Evolutionary conservation across 2,329 filamentous ascomycete genomes (phyloP).

Genomic region (Apiospora kogelbergensis): DNA sequence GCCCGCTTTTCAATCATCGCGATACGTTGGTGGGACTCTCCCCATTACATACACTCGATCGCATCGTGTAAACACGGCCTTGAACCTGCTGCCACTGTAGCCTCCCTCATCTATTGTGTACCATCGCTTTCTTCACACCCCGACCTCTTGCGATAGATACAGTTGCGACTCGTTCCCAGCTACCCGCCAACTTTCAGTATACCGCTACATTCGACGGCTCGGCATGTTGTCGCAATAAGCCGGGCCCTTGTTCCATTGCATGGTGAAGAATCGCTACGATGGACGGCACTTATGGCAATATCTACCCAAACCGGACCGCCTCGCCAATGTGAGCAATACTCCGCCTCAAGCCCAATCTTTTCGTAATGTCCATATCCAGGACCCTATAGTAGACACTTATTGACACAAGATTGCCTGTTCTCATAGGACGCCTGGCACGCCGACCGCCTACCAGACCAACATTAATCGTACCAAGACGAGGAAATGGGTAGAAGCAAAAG

Average conservation of each 20-base stretch:
- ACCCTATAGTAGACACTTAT: background rate
- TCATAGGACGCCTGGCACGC: slow-evolving; percentile 21
- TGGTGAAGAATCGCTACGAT: slow-evolving; percentile 18
- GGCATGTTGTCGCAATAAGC: slow-evolving; percentile 4
- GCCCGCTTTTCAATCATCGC: background rate
- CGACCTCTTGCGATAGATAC: background rate
- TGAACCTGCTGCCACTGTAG: background rate
- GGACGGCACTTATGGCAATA: slow-evolving; percentile 27
- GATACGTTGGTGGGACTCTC: background rate
- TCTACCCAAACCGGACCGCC: slow-evolving; percentile 22
- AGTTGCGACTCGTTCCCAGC: background rate
- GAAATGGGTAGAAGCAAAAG: slow-evolving; percentile 92
- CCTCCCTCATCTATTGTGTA: background rate
- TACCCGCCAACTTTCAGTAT: background rate
- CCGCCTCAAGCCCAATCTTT: background rate
- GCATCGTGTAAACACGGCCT: background rate
- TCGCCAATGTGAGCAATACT: slow-evolving; percentile 23
- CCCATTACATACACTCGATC: slow-evolving; percentile 4
- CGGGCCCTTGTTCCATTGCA: background rate
- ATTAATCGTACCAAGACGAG: slow-evolving; percentile 86
- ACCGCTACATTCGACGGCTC: background rate
- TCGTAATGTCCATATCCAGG: background rate
- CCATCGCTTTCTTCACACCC: background rate
- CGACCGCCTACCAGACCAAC: slow-evolving; percentile 69
- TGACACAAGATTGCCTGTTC: background rate